phyloP scores from a whole-genome alignment of 176 grass and related monocot species.

The bread wheat (Triticum aestivum) region DNA sequence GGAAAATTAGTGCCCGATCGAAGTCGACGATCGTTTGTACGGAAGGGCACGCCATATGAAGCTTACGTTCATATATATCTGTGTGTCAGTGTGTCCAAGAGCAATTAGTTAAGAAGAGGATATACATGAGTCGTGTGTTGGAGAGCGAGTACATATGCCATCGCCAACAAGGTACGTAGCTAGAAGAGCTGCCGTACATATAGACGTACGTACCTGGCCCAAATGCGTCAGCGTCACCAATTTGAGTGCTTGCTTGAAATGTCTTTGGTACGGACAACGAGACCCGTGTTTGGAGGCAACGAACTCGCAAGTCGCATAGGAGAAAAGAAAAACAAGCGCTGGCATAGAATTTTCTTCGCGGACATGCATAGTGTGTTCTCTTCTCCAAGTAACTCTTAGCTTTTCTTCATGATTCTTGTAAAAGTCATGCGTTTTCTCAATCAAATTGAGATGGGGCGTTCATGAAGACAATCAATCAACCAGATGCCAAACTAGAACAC shows the following conservation, averaged over 20 bases:
- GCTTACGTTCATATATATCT: not conserved
- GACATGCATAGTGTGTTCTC: not conserved
- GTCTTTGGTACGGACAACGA: not conserved
- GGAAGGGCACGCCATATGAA: not conserved
- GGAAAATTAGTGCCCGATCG: not conserved
- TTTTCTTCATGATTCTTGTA: not conserved
- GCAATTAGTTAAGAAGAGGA: not conserved
- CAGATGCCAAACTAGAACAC: not conserved
- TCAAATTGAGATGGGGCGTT: not conserved
- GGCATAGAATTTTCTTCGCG: not conserved
- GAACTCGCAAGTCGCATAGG: not conserved
- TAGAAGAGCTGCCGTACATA: not conserved
- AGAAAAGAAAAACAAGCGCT: too few relatives aligned
- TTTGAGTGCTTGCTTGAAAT: not conserved
- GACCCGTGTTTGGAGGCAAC: not conserved
- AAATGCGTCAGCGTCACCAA: not conserved
- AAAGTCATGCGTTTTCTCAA: not conserved
- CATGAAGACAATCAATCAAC: not conserved
- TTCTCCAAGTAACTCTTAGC: not conserved
- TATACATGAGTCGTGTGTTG: not conserved
- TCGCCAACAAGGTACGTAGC: not conserved
- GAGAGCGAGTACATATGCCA: too few relatives aligned
- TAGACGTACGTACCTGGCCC: constrained; percentile 14
- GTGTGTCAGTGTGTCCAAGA: not conserved
- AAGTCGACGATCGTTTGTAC: not conserved